Evolutionary conservation across 2,329 filamentous ascomycete genomes (phyloP).

Genomic region (Fusarium nisikadoi): DNA sequence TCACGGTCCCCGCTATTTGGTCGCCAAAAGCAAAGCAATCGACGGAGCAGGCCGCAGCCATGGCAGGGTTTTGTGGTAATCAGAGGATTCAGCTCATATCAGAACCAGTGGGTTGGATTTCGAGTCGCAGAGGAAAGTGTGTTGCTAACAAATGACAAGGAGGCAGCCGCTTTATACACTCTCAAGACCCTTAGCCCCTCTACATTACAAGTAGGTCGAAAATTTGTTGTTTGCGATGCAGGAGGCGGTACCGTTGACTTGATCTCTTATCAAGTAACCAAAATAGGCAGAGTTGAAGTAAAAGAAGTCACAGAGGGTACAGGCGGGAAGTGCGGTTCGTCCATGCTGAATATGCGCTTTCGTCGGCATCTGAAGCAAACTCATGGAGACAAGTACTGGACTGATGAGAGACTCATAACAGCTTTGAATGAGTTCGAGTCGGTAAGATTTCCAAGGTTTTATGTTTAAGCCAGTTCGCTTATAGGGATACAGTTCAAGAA

Average conservation of each 20-base stretch:
- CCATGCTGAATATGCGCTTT: constrained; percentile 61
- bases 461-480: constrained; percentile 1
- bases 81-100: constrained; percentile 59
- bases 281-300: constrained; percentile 56
- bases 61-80: constrained; percentile 53
- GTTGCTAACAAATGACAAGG: constrained; percentile 45
- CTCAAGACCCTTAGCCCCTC: constrained; percentile 56
- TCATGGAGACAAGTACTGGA: constrained; percentile 56
- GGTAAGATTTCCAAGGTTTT: constrained; percentile 54
- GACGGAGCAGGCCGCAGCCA: constrained; percentile 55
- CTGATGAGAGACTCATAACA: constrained; percentile 53
- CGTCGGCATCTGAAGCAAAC: constrained; percentile 55
- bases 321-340: constrained; percentile 61
- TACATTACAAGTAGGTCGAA: constrained; percentile 56
- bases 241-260: constrained; percentile 66
- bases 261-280: constrained; percentile 62
- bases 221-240: constrained; percentile 64
- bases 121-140: neutral
- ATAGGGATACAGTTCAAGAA: constrained; percentile 51
- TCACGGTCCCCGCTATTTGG: constrained; percentile 70
- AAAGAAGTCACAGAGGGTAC: constrained; percentile 61
- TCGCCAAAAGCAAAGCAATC: constrained; percentile 63
- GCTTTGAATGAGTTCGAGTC: constrained; percentile 58
- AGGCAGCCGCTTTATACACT: constrained; percentile 63
- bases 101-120: constrained; percentile 54